Evolutionary conservation across 805 yeast species (phyloP).

Genomic region (Candida dendrica): DNA sequence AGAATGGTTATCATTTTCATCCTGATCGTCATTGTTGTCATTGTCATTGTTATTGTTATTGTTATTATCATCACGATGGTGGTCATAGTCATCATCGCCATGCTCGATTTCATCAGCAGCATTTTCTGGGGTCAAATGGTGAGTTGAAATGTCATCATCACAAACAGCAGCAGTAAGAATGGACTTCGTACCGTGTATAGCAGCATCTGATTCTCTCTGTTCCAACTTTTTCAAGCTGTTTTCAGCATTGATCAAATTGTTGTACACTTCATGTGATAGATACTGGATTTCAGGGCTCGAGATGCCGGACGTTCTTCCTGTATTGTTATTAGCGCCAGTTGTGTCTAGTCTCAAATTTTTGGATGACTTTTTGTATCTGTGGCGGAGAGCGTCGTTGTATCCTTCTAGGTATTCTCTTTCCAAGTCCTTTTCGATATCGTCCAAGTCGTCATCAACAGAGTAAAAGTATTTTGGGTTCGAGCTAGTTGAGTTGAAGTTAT

Average conservation of each 20-base stretch:
- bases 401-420: slow-evolving; percentile 65
- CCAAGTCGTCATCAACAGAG: slow-evolving; percentile 78
- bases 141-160: slow-evolving; percentile 1
- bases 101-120: slow-evolving; percentile 6
- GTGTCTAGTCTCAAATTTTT: slow-evolving; percentile 10
- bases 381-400: slow-evolving; percentile 59
- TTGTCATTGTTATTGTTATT: slow-evolving; percentile 11
- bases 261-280: slow-evolving; percentile 12
- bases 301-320: not conserved
- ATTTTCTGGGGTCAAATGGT: slow-evolving; percentile 6
- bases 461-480: slow-evolving; percentile 35
- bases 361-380: slow-evolving; percentile 29
- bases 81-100: not conserved
- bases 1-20: slow-evolving; percentile 27
- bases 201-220: slow-evolving; percentile 16
- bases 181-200: not conserved
- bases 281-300: slow-evolving; percentile 1
- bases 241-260: slow-evolving; percentile 19
- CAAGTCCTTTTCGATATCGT: slow-evolving; percentile 57
- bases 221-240: slow-evolving; percentile 17
- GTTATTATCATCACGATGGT: not conserved
- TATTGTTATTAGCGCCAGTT: not conserved
- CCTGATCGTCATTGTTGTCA: slow-evolving; percentile 13
- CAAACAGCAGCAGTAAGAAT: not conserved
- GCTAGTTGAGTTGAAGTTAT: slow-evolving; percentile 4